phyloP scores from a whole-genome alignment of 257 asterid genomes.

The Solanum piurae region DNA sequence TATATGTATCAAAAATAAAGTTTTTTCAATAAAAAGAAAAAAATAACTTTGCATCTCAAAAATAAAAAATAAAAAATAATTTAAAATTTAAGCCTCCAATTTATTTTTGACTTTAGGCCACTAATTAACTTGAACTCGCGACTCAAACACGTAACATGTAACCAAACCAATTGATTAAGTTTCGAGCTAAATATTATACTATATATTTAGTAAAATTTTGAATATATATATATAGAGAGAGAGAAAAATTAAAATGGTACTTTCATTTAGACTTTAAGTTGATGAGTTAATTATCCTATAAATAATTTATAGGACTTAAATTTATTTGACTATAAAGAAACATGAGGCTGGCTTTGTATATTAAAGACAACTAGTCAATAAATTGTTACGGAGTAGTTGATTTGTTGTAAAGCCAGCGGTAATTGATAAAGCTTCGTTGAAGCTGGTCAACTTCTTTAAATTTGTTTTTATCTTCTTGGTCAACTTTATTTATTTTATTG shows the following conservation, averaged over 20 bases:
- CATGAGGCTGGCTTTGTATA: neutral
- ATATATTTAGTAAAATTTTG: no score
- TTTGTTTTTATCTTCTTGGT: neutral
- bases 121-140: no score
- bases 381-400: constrained; percentile 3
- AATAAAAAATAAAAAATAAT: no score
- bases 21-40: no score
- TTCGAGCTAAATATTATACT: no score
- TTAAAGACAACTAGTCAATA: constrained; percentile 1
- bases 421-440: neutral
- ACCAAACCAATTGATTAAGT: no score
- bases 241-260: neutral
- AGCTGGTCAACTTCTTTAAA: neutral
- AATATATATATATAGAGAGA: neutral
- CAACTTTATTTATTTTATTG: neutral
- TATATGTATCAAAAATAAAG: no score
- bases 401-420: constrained; percentile 2
- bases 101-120: no score
- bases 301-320: neutral
- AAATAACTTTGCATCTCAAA: no score
- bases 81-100: no score
- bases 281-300: neutral
- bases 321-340: neutral
- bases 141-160: neutral
- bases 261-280: neutral